Base-by-base conservation (phyloP, 768 basidiomycete species). In the Gymnopilus junonius region DNA sequence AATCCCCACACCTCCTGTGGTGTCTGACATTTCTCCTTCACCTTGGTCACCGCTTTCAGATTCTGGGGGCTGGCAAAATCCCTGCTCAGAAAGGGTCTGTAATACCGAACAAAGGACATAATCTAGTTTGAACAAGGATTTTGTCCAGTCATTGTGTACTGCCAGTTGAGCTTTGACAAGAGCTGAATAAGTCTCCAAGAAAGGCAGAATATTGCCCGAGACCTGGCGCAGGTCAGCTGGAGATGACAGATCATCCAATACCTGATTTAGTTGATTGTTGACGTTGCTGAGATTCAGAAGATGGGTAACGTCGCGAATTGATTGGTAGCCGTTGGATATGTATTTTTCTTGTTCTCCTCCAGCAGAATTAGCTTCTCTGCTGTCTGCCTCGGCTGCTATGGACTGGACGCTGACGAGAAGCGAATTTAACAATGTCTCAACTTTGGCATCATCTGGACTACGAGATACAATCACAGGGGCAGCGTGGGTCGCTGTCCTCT, bases 31-130 rank as follows among this genome's bases (percentile, higher is more conserved):
- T 20, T 82, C 86, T 3, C 83, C 84, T 2, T 75, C 82, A 5
- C 79, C 79, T 43, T 90, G 89, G 5, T 89, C 90, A 37, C 90
- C 89, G 4, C 88, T 89, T 8, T 86, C 85, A 14, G 71, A 73
- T 23, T 98, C 95, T 4, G 86, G 85, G 1, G 97, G 96, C 69
- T 90, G 87, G 76, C 97, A 99, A 79, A 98, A 99, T 3, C 97
- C 97, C 73, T 97, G 86, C 43, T 85, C 86, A 4, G 91, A 87
- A 7, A 99, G 77, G 11, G 88, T 88, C 42, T 85, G 83, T 67
- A 95, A 80, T 29, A 93, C 80, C 20, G 90, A 88, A 70, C 87
- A 90, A 32, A 96, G 75, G 42, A 97, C 82, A 71, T 88, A 91
- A 67, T 87, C 82, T 62, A 99, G 80, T 76, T 98, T 99, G 83